Conservation (phyloP, 139 green algal species). For the Chlamydomonas sp. region DNA sequence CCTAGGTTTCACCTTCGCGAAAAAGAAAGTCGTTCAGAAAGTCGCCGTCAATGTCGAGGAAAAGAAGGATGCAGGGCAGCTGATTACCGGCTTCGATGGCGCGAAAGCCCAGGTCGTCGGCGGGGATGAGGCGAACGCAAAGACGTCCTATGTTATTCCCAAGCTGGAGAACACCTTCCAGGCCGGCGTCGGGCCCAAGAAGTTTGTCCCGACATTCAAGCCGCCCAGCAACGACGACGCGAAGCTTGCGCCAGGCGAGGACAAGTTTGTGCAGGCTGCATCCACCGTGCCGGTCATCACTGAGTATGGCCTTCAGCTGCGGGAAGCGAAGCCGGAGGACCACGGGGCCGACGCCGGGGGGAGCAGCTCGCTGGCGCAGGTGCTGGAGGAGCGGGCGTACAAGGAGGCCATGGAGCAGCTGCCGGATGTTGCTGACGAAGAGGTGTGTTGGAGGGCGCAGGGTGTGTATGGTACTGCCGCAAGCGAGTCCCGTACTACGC, state of each 20-base stretch:
- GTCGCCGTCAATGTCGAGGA: conserved; percentile 45
- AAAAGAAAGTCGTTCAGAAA: conserved; percentile 35
- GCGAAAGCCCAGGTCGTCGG: conserved; percentile 31
- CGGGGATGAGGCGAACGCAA: conserved; percentile 3
- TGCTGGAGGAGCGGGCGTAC: conserved; percentile 20
- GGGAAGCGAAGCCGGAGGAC: not conserved
- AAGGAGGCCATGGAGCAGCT: conserved; percentile 47
- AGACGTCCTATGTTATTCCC: conserved; percentile 54
- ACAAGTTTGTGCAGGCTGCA: conserved; percentile 49
- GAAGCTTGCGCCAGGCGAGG: conserved; percentile 34
- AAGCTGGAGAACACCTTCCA: conserved; percentile 67
- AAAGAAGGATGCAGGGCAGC: conserved; percentile 37
- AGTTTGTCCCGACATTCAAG: conserved; percentile 61
- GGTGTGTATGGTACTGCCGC: no score
- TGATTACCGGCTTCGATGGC: conserved; percentile 54
- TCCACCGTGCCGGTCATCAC: conserved; percentile 37
- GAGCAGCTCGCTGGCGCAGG: not conserved
- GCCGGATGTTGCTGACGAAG: conserved; percentile 43
- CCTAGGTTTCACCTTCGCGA: conserved; percentile 27
- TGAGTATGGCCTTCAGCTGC: conserved; percentile 53
- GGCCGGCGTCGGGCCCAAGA: conserved; percentile 50
- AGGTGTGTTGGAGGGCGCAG: conserved; percentile 29
- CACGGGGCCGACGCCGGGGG: not conserved
- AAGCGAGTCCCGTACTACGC: no score
- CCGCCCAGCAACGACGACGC: conserved; percentile 42